A percentile compares a stretch with the other conserved stretches of the same genome.
phyloP scores from a whole-genome alignment of 106 monocot genomes.

The Dendrobium huoshanense region DNA sequence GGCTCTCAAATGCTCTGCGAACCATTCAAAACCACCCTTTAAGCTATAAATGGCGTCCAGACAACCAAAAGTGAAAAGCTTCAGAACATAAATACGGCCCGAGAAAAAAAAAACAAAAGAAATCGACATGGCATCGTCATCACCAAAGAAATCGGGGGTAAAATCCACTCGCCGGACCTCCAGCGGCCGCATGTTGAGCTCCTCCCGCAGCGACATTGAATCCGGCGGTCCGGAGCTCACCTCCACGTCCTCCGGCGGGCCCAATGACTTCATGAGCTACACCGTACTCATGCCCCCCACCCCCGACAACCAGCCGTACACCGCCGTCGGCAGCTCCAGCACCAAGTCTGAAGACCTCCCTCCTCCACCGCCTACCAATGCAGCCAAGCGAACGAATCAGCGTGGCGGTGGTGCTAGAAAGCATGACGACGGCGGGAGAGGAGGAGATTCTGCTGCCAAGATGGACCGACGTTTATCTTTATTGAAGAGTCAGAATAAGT shows the following conservation, averaged over 20 bases:
- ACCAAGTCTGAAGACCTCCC: conserved; percentile 20
- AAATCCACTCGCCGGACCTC: conserved; percentile 65
- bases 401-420: background rate
- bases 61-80: too few species aligned
- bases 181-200: conserved; percentile 40
- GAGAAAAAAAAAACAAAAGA: background rate
- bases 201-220: conserved; percentile 56
- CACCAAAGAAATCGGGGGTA: conserved; percentile 32
- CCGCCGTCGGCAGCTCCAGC: conserved; percentile 7
- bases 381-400: background rate
- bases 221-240: conserved; percentile 35
- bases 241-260: conserved; percentile 40
- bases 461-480: conserved; percentile 43
- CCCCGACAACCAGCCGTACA: conserved; percentile 78
- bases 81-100: background rate
- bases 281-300: conserved; percentile 93
- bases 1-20: too few species aligned
- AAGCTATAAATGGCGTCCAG: too few species aligned
- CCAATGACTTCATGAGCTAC: conserved; percentile 62
- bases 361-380: conserved; percentile 15
- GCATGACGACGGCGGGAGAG: conserved; percentile 2
- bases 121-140: conserved; percentile 13
- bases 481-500: conserved; percentile 43
- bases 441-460: conserved; percentile 7
- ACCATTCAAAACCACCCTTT: too few species aligned